Percentiles rank a stretch among this genome's conserved stretches.
Evolutionary conservation across 2,329 filamentous ascomycete species (phyloP).

Genomic region (Colletotrichum sp.): DNA sequence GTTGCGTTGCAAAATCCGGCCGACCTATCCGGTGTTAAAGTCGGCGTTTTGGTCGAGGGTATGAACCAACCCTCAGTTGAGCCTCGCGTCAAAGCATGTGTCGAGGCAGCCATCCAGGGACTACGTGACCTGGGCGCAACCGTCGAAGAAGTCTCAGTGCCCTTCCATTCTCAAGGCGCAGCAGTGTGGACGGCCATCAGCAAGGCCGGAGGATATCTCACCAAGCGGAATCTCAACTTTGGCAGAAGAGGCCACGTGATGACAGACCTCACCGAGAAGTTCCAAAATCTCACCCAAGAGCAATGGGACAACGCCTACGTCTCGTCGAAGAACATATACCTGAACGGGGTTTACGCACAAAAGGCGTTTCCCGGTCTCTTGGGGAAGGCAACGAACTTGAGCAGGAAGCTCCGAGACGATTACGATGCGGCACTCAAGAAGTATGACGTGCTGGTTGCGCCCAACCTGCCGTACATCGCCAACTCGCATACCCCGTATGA

Average conservation of each 20-base stretch:
- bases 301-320: constrained; percentile 9
- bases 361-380: not conserved
- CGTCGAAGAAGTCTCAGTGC: constrained; percentile 50
- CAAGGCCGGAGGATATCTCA: constrained; percentile 1
- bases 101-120: constrained; percentile 34
- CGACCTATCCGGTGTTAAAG: not conserved
- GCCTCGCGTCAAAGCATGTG: constrained; percentile 31
- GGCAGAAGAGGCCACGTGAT: constrained; percentile 22
- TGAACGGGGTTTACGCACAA: constrained; percentile 40
- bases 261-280: constrained; percentile 36
- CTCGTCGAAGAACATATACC: constrained; percentile 44
- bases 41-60: constrained; percentile 34
- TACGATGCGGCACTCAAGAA: not conserved
- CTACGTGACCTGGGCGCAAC: constrained; percentile 46
- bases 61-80: not conserved
- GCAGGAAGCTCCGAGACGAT: constrained; percentile 1
- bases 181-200: constrained; percentile 49
- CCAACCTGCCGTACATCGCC: not conserved
- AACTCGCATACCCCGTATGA: constrained; percentile 16
- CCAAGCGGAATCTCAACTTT: constrained; percentile 1
- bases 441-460: not conserved
- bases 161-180: constrained; percentile 51
- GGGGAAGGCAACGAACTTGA: not conserved
- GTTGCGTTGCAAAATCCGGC: not conserved
- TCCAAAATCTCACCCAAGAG: constrained; percentile 20